Evolutionary conservation across 2,329 filamentous ascomycete genomes (phyloP).

Genomic region (Pseudogymnoascus sp.): DNA sequence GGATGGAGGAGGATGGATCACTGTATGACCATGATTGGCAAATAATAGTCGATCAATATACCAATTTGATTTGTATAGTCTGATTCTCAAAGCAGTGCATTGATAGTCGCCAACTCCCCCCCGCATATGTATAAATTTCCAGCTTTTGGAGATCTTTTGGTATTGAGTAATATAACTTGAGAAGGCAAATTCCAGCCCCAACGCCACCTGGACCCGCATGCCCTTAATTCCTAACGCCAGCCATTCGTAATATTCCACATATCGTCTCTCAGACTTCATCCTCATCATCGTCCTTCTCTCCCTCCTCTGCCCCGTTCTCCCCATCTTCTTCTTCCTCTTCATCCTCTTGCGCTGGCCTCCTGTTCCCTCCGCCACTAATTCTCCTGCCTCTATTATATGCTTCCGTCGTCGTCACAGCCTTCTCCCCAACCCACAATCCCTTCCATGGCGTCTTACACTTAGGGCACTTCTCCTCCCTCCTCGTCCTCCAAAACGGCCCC

Average conservation of each 20-base stretch:
- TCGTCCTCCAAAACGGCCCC: conserved; percentile 63
- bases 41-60: conserved; percentile 1
- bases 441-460: conserved; percentile 47
- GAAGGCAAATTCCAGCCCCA: background rate
- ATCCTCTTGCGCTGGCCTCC: conserved; percentile 12
- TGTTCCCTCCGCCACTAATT: conserved; percentile 13
- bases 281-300: conserved; percentile 10
- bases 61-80: background rate
- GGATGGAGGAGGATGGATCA: background rate
- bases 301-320: conserved; percentile 11
- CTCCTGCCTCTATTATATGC: conserved; percentile 5
- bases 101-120: background rate
- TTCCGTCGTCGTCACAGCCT: conserved; percentile 24
- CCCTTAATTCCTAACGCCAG: background rate
- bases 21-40: background rate
- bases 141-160: background rate
- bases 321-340: conserved; percentile 17
- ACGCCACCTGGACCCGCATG: background rate
- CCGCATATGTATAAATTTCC: background rate
- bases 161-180: background rate
- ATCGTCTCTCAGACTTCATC: background rate
- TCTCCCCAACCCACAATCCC: conserved; percentile 29
- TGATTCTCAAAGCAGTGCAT: background rate
- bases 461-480: conserved; percentile 56
- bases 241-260: background rate